These are phyloP conservation scores for Tolypocladium inflatum DNA, from an alignment of 2,329 filamentous ascomycete genomes.

Conservation along the genomic window DNA sequence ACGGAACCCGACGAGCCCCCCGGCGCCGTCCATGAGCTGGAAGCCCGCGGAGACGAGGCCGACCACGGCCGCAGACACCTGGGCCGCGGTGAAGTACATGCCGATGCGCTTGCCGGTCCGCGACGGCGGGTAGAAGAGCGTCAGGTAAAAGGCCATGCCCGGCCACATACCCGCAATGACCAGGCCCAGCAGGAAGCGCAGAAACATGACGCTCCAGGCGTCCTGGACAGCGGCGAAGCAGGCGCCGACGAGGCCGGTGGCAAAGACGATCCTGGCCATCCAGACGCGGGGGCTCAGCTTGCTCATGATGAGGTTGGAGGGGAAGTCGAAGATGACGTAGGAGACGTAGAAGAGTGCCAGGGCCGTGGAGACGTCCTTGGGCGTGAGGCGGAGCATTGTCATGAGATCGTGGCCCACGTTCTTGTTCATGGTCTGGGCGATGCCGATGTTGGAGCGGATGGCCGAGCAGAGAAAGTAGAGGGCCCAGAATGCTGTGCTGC, in stretches of 20 bases:
- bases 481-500: slow-evolving; percentile 66
- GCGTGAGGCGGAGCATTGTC: slow-evolving; percentile 56
- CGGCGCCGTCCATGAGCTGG: slow-evolving; percentile 75
- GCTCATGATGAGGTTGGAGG: slow-evolving; percentile 84
- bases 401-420: slow-evolving; percentile 64
- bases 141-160: slow-evolving; percentile 88
- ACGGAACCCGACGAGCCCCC: slow-evolving; percentile 70
- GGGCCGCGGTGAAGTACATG: slow-evolving; percentile 79
- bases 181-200: slow-evolving; percentile 74
- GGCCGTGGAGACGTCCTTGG: slow-evolving; percentile 74
- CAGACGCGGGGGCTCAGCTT: slow-evolving; percentile 75
- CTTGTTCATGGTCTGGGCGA: slow-evolving; percentile 90
- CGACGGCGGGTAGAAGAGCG: slow-evolving; percentile 82
- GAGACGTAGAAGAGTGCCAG: slow-evolving; percentile 86
- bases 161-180: slow-evolving; percentile 94
- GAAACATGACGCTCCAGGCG: slow-evolving; percentile 81
- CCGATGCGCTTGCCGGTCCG: slow-evolving; percentile 82
- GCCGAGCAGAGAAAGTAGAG: slow-evolving; percentile 90
- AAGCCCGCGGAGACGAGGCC: slow-evolving; percentile 86
- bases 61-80: slow-evolving; percentile 82
- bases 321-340: slow-evolving; percentile 83
- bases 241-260: slow-evolving; percentile 73
- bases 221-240: slow-evolving; percentile 75
- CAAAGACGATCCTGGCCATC: slow-evolving; percentile 87
- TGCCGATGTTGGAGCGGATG: slow-evolving; percentile 82